Base-by-base conservation (phyloP, 164 flowering plant genomes). In the Liquidambar formosana region DNA sequence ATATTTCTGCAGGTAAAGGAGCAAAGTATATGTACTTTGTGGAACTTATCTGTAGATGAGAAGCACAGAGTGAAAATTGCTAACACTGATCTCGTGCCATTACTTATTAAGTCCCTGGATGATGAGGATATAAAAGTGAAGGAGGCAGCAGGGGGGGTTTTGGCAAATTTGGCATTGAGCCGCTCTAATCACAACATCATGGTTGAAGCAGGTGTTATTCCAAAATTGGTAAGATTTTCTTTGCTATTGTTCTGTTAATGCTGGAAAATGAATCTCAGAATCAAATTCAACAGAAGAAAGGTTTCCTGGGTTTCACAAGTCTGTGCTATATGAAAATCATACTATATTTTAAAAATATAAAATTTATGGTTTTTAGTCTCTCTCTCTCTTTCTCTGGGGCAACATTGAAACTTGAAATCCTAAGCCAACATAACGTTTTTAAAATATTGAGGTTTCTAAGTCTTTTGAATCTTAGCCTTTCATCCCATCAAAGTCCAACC, bases 21-120 rank as follows among this genome's bases (percentile, higher is more conserved):
- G 83, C 97, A 94, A 72, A 67, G 87, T 64, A 4, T 94, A 18
- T 85, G 88, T 79, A 69, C 85, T 47, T 72, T 94, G 82, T 89
- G 92, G 93, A 94, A 92, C 78, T 80, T 94, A 69, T 89, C 98
- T 51, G 92, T 89, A 23, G 93, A 89, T 72, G 88, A 89, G 83
- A 80, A 87, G 67, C 68, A 75, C 44, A 77, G 95, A 67, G 27
- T 33, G 22, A 88, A 88, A 78, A 86, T 92, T 71, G 88, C 85
- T 57, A 78, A 71, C 66, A 5, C 41, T 23, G 92, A 86, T 67
- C 79, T 86, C 53, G 70, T 94, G 71, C 87, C 87, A 8, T 57
- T 80, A 65, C 84, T 90, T 61, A 63, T 92, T 10, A 90, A 83
- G 75, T 82, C 63, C 63, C 74, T 92, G 73, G 90, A 84, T 54